Percentiles rank a stretch among this genome's conserved stretches.
Evolutionary conservation across 2,329 filamentous ascomycete genomes (phyloP).

Genomic region (Sporothrix mexicana): DNA sequence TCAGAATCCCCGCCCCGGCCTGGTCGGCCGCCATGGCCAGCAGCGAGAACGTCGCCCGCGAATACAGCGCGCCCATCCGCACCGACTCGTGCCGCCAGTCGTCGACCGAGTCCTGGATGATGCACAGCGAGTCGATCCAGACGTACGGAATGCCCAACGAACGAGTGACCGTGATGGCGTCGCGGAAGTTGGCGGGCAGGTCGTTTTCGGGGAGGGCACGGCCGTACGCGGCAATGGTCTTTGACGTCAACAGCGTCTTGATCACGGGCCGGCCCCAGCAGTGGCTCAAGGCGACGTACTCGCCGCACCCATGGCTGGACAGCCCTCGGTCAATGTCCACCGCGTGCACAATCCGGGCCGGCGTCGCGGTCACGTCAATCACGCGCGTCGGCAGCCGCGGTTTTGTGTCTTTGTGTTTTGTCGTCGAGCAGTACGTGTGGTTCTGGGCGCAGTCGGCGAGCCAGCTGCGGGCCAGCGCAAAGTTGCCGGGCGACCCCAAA

Average conservation of each 20-base stretch:
- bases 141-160: slow-evolving; percentile 32
- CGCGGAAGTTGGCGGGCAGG: slow-evolving; percentile 28
- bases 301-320: slow-evolving; percentile 6
- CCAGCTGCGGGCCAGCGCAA: slow-evolving; percentile 26
- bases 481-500: slow-evolving; percentile 18
- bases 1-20: not conserved
- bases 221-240: not conserved
- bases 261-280: slow-evolving; percentile 27
- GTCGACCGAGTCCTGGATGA: slow-evolving; percentile 32
- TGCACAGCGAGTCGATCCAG: slow-evolving; percentile 37
- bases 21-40: slow-evolving; percentile 18
- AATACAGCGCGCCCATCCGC: slow-evolving; percentile 39
- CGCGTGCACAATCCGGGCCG: slow-evolving; percentile 1
- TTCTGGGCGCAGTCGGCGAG: slow-evolving; percentile 10
- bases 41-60: slow-evolving; percentile 35
- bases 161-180: slow-evolving; percentile 29
- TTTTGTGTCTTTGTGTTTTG: not conserved
- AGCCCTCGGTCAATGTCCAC: not conserved
- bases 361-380: slow-evolving; percentile 15
- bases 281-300: slow-evolving; percentile 33
- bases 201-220: not conserved
- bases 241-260: not conserved
- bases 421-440: not conserved
- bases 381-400: slow-evolving; percentile 22
- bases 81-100: slow-evolving; percentile 34